Evolutionary conservation across 768 basidiomycete species (phyloP).

Genomic region (Rhizopogon vulgaris): DNA sequence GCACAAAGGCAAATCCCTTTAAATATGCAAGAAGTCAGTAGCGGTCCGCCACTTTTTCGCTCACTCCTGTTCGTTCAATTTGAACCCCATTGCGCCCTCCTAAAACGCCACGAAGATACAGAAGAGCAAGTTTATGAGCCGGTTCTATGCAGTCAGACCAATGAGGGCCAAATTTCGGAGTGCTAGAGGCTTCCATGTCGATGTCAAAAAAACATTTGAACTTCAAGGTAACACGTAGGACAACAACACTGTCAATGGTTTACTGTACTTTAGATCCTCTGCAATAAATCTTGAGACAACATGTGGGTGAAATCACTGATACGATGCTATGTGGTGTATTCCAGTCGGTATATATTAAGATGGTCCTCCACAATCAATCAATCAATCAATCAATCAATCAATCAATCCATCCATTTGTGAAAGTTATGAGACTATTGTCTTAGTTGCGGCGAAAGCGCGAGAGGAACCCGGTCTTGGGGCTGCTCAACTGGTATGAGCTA

Average conservation of each 20-base stretch:
- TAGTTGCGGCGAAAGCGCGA: slow-evolving; percentile 35
- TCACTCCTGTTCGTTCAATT: too few relatives aligned
- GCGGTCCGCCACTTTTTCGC: too few relatives aligned
- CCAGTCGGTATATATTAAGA: neutral
- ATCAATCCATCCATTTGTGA: neutral
- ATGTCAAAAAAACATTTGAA: too few relatives aligned
- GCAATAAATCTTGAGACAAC: neutral
- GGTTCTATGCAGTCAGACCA: too few relatives aligned
- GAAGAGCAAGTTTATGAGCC: too few relatives aligned
- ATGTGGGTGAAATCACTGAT: neutral
- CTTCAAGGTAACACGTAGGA: neutral
- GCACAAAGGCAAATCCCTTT: too few relatives aligned
- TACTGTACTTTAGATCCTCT: neutral
- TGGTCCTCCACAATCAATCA: neutral
- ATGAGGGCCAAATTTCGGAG: too few relatives aligned
- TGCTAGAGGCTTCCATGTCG: too few relatives aligned
- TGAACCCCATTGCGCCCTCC: too few relatives aligned
- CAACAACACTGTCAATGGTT: neutral
- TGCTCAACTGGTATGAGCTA: slow-evolving; percentile 14
- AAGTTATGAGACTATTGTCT: neutral
- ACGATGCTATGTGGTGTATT: neutral
- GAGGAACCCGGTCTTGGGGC: slow-evolving; percentile 24
- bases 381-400: neutral
- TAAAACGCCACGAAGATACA: too few relatives aligned
- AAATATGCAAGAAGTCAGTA: too few relatives aligned